Conservation (phyloP, 768 basidiomycete genomes). For the Chalciporus piperatus region DNA sequence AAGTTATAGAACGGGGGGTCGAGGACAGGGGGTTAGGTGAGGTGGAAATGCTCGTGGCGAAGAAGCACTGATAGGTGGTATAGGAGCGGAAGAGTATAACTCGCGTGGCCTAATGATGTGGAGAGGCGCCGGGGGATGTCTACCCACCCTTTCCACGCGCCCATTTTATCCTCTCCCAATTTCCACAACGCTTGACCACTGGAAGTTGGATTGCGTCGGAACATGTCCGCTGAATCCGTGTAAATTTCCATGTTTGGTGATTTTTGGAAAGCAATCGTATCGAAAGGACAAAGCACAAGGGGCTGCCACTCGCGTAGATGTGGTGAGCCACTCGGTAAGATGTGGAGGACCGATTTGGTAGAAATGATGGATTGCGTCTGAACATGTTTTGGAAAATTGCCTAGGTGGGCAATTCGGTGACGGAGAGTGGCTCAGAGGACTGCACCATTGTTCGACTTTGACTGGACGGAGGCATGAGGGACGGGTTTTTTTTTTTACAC, state of each 20-base stretch:
- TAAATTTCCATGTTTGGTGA: slow-evolving; percentile 21
- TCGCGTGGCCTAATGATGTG: not conserved
- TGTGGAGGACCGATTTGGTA: slow-evolving; percentile 3
- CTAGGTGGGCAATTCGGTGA: not conserved
- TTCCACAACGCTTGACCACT: slow-evolving; percentile 14
- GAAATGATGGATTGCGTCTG: slow-evolving; percentile 23
- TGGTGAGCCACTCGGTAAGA: slow-evolving; percentile 24
- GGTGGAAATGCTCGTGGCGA: not conserved
- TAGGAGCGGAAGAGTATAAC: not conserved
- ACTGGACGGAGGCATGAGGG: not conserved
- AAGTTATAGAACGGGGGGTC: not conserved
- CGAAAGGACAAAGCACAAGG: slow-evolving; percentile 12
- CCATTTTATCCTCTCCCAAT: slow-evolving; percentile 19
- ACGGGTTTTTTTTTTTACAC: not conserved
- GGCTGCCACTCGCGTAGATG: slow-evolving; percentile 14
- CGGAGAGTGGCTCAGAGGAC: not conserved
- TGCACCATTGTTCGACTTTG: not conserved
- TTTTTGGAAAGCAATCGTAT: slow-evolving; percentile 19
- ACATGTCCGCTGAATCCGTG: slow-evolving; percentile 15
- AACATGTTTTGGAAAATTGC: slow-evolving; percentile 11
- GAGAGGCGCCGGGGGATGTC: not conserved
- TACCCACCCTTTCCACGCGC: slow-evolving; percentile 2
- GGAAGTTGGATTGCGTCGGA: slow-evolving; percentile 26
- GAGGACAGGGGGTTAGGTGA: not conserved
- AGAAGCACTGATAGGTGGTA: not conserved